Evolutionary conservation across 2,329 filamentous ascomycete genomes (phyloP).

Genomic region (Paecilomyces sp.): DNA sequence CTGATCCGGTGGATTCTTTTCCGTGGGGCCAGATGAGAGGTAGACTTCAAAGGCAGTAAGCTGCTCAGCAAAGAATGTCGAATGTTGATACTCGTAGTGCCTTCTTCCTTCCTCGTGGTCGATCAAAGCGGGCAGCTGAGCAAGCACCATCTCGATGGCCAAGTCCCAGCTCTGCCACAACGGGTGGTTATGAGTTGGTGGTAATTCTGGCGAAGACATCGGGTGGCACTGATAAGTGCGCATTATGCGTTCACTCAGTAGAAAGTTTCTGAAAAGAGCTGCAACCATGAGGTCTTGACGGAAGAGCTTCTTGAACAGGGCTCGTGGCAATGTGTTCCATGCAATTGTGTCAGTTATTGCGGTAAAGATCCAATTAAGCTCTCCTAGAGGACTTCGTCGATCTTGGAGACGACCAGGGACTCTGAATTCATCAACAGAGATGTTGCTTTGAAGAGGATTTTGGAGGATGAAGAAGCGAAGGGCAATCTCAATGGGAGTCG

Average conservation of each 20-base stretch:
- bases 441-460: constrained; percentile 63
- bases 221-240: constrained; percentile 92
- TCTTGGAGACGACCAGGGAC: constrained; percentile 90
- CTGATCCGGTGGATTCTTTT: constrained; percentile 85
- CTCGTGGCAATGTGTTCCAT: constrained; percentile 87
- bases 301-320: constrained; percentile 94
- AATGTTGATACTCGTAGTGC: constrained; percentile 87
- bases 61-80: constrained; percentile 93
- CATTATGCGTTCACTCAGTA: constrained; percentile 93
- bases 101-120: constrained; percentile 69
- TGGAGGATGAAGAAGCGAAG: constrained; percentile 94
- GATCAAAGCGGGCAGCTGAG: constrained; percentile 75
- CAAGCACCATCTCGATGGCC: constrained; percentile 88
- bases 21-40: constrained; percentile 71
- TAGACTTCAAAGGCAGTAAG: constrained; percentile 97
- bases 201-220: constrained; percentile 83
- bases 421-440: constrained; percentile 75
- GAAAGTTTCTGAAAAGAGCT: constrained; percentile 90
- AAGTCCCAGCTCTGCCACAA: constrained; percentile 98
- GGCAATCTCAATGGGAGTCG: constrained; percentile 95
- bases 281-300: constrained; percentile 98
- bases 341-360: constrained; percentile 98
- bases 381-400: constrained; percentile 83
- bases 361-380: constrained; percentile 99
- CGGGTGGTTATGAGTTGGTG: constrained; percentile 88